Conservation (phyloP, 129 eudicot species). For the Cynara cardunculus region DNA sequence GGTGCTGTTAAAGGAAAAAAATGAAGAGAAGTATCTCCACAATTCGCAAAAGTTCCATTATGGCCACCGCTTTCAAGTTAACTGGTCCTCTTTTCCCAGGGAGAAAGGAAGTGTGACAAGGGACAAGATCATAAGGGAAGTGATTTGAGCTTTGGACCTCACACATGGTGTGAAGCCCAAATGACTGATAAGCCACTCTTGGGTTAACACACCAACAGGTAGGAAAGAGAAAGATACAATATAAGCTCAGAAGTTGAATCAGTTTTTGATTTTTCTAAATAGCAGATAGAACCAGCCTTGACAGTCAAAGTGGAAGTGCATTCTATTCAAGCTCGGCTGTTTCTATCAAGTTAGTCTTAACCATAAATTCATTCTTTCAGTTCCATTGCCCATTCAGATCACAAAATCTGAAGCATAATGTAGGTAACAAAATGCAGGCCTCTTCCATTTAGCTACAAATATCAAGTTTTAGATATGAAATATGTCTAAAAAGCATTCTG, state of each 20-base stretch:
- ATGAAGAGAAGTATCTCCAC: too few relatives aligned
- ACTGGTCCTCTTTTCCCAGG: not conserved
- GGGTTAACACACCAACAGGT: not conserved
- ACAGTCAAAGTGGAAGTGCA: not conserved
- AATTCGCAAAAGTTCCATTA: not conserved
- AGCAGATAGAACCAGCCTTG: not conserved
- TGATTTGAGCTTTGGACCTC: not conserved
- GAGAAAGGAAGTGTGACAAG: not conserved
- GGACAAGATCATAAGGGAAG: not conserved
- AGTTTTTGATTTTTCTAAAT: not conserved
- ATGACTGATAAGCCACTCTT: not conserved
- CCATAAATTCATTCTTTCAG: not conserved
- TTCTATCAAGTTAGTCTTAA: not conserved
- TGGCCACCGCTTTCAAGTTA: not conserved
- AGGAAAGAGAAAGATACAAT: not conserved
- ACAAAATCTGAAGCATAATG: not conserved
- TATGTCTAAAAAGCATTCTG: not conserved
- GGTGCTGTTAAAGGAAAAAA: not conserved
- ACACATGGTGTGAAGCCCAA: not conserved
- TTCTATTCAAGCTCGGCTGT: not conserved
- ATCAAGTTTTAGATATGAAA: not conserved
- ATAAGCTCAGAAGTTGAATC: not conserved
- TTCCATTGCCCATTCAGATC: not conserved
- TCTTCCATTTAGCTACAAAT: not conserved
- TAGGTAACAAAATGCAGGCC: not conserved